Conservation (phyloP, 2,329 filamentous ascomycete species). For the Scopulariopsis brevicaulis region DNA sequence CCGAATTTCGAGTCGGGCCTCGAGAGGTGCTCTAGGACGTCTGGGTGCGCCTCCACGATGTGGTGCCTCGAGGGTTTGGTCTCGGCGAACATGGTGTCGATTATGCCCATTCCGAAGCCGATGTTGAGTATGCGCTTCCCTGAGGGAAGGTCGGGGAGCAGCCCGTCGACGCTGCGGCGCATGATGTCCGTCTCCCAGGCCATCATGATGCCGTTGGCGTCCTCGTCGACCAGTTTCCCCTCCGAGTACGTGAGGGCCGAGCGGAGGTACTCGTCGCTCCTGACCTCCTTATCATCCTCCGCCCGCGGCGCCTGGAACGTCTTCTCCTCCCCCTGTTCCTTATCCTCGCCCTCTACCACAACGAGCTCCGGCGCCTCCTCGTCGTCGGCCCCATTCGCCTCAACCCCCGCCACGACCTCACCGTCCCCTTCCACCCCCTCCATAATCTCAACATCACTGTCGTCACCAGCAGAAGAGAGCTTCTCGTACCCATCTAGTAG, state of each 20-base stretch:
- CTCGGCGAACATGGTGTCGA: slow-evolving; percentile 65
- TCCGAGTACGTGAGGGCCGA: slow-evolving; percentile 54
- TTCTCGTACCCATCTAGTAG: slow-evolving; percentile 72
- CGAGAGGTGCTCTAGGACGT: slow-evolving; percentile 56
- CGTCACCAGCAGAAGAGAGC: slow-evolving; percentile 45
- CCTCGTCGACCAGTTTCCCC: slow-evolving; percentile 59
- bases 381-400: slow-evolving; percentile 13
- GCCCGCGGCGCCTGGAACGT: slow-evolving; percentile 20
- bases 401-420: slow-evolving; percentile 7
- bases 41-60: slow-evolving; percentile 76
- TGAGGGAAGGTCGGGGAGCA: slow-evolving; percentile 30
- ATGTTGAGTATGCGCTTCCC: slow-evolving; percentile 71
- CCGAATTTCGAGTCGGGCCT: slow-evolving; percentile 39
- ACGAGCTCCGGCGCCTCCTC: slow-evolving; percentile 16
- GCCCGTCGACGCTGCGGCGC: slow-evolving; percentile 59
- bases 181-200: slow-evolving; percentile 84
- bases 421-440: slow-evolving; percentile 13
- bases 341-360: slow-evolving; percentile 5
- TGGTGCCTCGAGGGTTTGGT: slow-evolving; percentile 62
- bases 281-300: slow-evolving; percentile 34
- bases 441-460: slow-evolving; percentile 17
- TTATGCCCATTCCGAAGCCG: slow-evolving; percentile 84
- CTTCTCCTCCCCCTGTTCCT: slow-evolving; percentile 5
- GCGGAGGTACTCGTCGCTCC: slow-evolving; percentile 56
- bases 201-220: slow-evolving; percentile 87